These are phyloP conservation scores for Phytophthora pluvialis DNA, from an alignment of 352 stramenopile species.

Conservation along the genomic window DNA sequence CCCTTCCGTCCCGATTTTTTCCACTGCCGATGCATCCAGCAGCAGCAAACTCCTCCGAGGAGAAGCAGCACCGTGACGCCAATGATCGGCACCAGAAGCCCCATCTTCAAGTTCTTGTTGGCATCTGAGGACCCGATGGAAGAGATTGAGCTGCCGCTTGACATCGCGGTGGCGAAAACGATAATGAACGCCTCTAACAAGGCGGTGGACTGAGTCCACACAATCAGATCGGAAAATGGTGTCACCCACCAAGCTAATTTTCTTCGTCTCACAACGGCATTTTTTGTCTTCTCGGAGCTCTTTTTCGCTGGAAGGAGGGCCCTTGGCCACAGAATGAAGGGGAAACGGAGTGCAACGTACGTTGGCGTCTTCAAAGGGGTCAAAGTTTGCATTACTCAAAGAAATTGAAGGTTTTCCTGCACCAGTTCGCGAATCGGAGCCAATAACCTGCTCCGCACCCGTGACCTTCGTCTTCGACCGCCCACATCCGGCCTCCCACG, in stretches of 20 bases:
- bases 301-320: conserved; percentile 8
- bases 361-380: not conserved
- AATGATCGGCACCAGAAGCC: conserved; percentile 30
- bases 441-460: conserved; percentile 26
- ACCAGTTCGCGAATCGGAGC: conserved; percentile 36
- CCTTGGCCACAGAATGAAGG: not conserved
- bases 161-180: conserved; percentile 4
- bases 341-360: not conserved
- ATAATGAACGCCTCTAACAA: conserved; percentile 4
- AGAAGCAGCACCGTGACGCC: conserved; percentile 20
- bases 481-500: conserved; percentile 37
- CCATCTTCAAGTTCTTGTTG: conserved; percentile 19
- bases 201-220: conserved; percentile 19
- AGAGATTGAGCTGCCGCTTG: conserved; percentile 5
- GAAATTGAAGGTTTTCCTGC: conserved; percentile 38
- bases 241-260: conserved; percentile 27
- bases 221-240: conserved; percentile 24
- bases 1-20: conserved; percentile 16
- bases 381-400: conserved; percentile 16
- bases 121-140: conserved; percentile 2
- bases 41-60: conserved; percentile 28
- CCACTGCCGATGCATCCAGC: conserved; percentile 31
- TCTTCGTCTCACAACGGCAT: conserved; percentile 4
- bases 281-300: conserved; percentile 5
- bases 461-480: conserved; percentile 26